Evolutionary conservation across 1,284 basidiomycete genomes (phyloP), one percentile per base, ranked within the genome.

Genomic region (Austroboletus niveus): DNA sequence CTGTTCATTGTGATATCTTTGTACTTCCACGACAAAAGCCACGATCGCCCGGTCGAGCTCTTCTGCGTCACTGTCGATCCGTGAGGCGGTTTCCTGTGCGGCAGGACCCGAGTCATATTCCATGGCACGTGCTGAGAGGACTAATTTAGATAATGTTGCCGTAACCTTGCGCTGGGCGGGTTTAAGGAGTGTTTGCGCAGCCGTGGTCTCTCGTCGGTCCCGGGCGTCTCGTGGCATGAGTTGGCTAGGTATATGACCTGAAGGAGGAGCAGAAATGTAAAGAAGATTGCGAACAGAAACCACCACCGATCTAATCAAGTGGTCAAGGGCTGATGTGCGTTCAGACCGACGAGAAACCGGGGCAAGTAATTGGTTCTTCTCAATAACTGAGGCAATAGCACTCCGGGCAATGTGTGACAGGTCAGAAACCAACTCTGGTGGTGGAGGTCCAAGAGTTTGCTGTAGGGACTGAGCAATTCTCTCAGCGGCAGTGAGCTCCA

Each of bases 111-210:
- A 85, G 62, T 89, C 85, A 55, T 88, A 89, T 60, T 86, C 81
- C 72, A 89, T 82, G 0, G 87, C 87, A 43, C 88, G 79, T 24
- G 87, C 85, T 8, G 87, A 89, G 2, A 89, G 73, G 9, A 89
- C 87, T 15, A 89, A 71, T 61, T 89, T 82, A 9, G 87, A 90
- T 17, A 89, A 71, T 1, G 87, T 89, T 12, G 87, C 87, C 3
- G 87, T 89, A 29, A 90, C 87, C 60, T 87, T 88, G 39, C 87
- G 76, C 54, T 89, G 87, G 0, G 82, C 81, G 15, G 84, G 83
- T 66, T 89, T 89, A 35, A 89, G 72, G 8, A 87, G 72, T 4
- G 82, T 77, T 58, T 82, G 80, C 0, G 78, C 71, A 7, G 75
- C 68, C 11, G 76, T 69, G 22, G 73, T 70, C 17, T 75, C 65